Percentiles rank a stretch among this genome's conserved stretches.
Evolutionary conservation across 257 asterid genomes (phyloP).

Genomic region (Lithospermum erythrorhizon): DNA sequence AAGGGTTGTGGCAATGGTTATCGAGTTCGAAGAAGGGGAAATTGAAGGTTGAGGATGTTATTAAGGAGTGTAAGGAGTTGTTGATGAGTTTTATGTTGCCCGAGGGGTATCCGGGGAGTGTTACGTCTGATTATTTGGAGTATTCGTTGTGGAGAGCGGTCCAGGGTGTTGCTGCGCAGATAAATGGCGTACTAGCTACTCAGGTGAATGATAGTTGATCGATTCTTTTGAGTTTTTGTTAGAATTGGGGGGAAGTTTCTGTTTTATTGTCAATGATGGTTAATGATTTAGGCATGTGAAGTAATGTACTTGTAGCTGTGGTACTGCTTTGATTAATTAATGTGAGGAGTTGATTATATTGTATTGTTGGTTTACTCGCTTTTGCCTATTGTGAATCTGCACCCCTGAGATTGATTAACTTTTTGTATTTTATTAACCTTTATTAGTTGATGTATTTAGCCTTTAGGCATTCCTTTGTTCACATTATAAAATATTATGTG

Average conservation of each 20-base stretch:
- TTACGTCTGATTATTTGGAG: conserved; percentile 83
- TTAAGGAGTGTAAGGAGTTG: conserved; percentile 58
- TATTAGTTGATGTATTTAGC: too few species aligned
- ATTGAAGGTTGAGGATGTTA: conserved; percentile 29
- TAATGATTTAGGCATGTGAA: background rate
- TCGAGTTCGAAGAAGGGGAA: conserved; percentile 15
- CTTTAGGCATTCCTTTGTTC: too few species aligned
- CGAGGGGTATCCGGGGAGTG: conserved; percentile 88
- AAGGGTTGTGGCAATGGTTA: conserved; percentile 22
- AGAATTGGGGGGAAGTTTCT: background rate
- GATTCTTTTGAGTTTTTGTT: background rate
- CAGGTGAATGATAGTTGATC: conserved; percentile 37
- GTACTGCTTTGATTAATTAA: too few species aligned
- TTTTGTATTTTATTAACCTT: too few species aligned
- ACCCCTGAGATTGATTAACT: too few species aligned
- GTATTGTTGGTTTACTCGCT: too few species aligned
- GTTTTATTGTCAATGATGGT: background rate
- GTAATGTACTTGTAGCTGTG: background rate
- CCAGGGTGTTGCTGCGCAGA: conserved; percentile 92
- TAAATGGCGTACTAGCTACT: conserved; percentile 92
- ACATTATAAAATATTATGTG: too few species aligned
- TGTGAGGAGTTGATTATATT: too few species aligned
- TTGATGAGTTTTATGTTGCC: conserved; percentile 54
- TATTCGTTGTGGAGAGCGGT: conserved; percentile 98
- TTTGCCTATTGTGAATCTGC: too few species aligned